Base-by-base conservation (phyloP, 176 grass and related monocot genomes). In the Musa troglodytarum region DNA sequence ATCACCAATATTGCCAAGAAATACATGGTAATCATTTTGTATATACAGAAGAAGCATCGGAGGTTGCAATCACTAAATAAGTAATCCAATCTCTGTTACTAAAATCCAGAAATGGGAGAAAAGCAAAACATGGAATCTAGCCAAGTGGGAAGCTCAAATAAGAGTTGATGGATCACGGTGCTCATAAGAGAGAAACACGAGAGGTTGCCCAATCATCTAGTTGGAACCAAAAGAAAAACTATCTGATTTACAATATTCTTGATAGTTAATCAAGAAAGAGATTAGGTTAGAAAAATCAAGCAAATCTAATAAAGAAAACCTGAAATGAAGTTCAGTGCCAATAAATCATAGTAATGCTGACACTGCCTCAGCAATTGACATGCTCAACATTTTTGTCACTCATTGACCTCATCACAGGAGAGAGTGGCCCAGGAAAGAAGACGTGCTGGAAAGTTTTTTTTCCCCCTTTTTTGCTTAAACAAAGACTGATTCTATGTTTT, bases 241-340 rank as follows among this genome's bases (percentile, higher is more conserved):
- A 52, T 65, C 15, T 11, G 52, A 11, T 51, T 71, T 19, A 50
- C 2, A 11, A 20, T 3, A 21, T 8, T 52, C 63, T 65, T 20
- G 0, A 26, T 50, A 22, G 14, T 15, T 43, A 43, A 17, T 43
- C 43, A 29, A 19, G 12, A 52, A 51, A 71, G 34, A 51, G 28
- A 56, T 74, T 28, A 8, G 20, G 10, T 15, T 11, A 51, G 9
- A n/a, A 11, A 51, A 10, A 10, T 9, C 10, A 51, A 22, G 6
- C 12, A 53, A 53, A 54, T 23, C 10, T 23, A 53, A 53, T 23
- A 12, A 56, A 17, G 6, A 28, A 74, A 34, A 93, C 94, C 94
- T 98, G 86, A 87, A 56, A 98, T 86, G 19, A 88, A 91, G 66
- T 98, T 90, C 71, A 98, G 73, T 15, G 90, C 90, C 80, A 98